These are phyloP conservation scores for Pugionium cornutum DNA, from an alignment of 345 rosid genomes.

Conservation along the genomic window DNA sequence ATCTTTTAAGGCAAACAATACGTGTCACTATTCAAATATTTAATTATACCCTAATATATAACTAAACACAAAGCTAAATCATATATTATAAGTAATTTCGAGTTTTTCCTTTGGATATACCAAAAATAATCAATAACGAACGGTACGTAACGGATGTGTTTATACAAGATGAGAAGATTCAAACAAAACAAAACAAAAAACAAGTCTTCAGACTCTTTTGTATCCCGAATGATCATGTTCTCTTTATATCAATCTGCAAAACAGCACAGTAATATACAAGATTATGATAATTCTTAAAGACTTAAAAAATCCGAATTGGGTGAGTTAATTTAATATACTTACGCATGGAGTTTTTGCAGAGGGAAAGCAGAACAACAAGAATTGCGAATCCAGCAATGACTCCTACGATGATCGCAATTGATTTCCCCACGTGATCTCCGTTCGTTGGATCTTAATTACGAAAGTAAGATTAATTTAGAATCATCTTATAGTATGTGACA, in stretches of 20 bases:
- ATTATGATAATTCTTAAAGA: background rate
- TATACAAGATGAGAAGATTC: slow-evolving; percentile 16
- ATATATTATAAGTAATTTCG: slow-evolving; percentile 5
- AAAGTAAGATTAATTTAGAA: slow-evolving; percentile 22
- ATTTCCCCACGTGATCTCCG: slow-evolving; percentile 68
- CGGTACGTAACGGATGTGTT: slow-evolving; percentile 6
- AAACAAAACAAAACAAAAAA: background rate
- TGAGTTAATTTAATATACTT: slow-evolving; percentile 11
- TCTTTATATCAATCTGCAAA: slow-evolving; percentile 39
- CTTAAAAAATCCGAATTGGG: background rate
- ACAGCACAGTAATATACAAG: background rate
- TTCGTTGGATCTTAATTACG: slow-evolving; percentile 53
- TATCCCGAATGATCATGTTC: slow-evolving; percentile 20
- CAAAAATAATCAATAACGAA: slow-evolving; percentile 21
- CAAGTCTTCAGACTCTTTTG: slow-evolving; percentile 7
- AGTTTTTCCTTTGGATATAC: slow-evolving; percentile 21
- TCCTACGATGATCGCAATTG: slow-evolving; percentile 84
- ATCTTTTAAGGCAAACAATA: slow-evolving; percentile 34
- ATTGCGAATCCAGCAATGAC: slow-evolving; percentile 66
- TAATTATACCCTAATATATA: background rate
- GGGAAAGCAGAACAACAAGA: slow-evolving; percentile 71
- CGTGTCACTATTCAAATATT: slow-evolving; percentile 20
- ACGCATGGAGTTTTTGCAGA: slow-evolving; percentile 66
- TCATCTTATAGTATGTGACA: slow-evolving; percentile 3
- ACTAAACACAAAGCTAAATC: background rate